phyloP scores from a whole-genome alignment of 352 stramenopile species.

The Plasmopara halstedii region DNA sequence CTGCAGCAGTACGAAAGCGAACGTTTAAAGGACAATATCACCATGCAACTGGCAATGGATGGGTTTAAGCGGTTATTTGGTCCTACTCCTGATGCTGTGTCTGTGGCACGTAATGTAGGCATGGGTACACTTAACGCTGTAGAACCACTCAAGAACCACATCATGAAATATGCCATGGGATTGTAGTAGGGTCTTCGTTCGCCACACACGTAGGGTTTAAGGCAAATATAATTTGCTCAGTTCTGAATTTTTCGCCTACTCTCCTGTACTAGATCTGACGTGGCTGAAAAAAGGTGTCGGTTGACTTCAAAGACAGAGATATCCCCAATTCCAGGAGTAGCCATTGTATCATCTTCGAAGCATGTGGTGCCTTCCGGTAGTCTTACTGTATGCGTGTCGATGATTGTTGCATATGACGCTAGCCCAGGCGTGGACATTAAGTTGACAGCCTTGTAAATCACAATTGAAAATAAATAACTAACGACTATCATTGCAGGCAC shows the following conservation, averaged over 20 bases:
- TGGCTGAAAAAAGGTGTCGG: constrained; percentile 35
- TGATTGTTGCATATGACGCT: constrained; percentile 73
- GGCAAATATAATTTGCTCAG: constrained; percentile 10
- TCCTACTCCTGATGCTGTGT: constrained; percentile 54
- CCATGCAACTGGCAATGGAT: constrained; percentile 82
- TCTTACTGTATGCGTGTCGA: constrained; percentile 60
- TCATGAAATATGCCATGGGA: constrained; percentile 86
- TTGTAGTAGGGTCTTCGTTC: too few relatives aligned
- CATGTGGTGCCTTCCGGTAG: constrained; percentile 32
- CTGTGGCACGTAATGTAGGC: constrained; percentile 74
- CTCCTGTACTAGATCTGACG: neutral
- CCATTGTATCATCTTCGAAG: constrained; percentile 39
- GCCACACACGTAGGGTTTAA: constrained; percentile 18
- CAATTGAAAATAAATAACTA: constrained; percentile 75
- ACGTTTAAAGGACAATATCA: constrained; percentile 76
- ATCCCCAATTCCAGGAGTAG: constrained; percentile 69
- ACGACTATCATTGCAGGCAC: constrained; percentile 79
- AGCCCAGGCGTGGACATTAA: constrained; percentile 61
- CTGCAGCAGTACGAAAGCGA: constrained; percentile 84
- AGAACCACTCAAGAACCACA: constrained; percentile 84
- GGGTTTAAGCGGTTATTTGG: constrained; percentile 87
- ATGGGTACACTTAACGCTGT: constrained; percentile 83
- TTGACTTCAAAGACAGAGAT: constrained; percentile 73
- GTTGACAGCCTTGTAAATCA: constrained; percentile 81
- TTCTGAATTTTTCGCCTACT: neutral